Percentiles rank a stretch among this genome's conserved stretches.
phyloP scores from a whole-genome alignment of 805 yeast genomes.

The Pichia scutulata region DNA sequence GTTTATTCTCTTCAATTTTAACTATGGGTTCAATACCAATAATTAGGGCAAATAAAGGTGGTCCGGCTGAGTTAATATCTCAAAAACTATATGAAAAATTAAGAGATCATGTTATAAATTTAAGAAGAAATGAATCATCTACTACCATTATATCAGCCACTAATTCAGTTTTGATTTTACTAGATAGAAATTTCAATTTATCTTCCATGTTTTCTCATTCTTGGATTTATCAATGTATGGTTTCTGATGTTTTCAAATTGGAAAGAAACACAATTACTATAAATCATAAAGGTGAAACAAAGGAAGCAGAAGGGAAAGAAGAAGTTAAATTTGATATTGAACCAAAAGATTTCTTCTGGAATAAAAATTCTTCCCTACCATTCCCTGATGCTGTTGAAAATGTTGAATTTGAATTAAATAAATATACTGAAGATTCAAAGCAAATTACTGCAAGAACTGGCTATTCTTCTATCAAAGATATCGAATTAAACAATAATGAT shows the following conservation, averaged over 20 bases:
- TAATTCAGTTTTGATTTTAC: conserved; percentile 67
- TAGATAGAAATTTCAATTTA: conserved; percentile 86
- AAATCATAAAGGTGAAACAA: conserved; percentile 25
- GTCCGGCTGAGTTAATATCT: conserved; percentile 93
- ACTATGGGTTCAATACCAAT: conserved; percentile 80
- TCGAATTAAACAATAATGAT: conserved; percentile 42
- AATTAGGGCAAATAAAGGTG: conserved; percentile 84
- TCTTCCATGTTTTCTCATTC: conserved; percentile 94
- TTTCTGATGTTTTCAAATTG: conserved; percentile 81
- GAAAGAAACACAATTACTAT: conserved; percentile 64
- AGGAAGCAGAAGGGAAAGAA: conserved; percentile 34
- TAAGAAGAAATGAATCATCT: conserved; percentile 28
- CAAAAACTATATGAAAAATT: conserved; percentile 75
- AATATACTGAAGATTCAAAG: conserved; percentile 81
- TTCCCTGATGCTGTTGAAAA: conserved; percentile 99
- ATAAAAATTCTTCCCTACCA: conserved; percentile 72
- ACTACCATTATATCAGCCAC: conserved; percentile 26
- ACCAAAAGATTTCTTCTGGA: conserved; percentile 92
- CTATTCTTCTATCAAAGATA: conserved; percentile 65
- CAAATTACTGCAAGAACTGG: conserved; percentile 73
- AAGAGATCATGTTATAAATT: conserved; percentile 77
- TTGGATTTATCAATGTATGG: conserved; percentile 96
- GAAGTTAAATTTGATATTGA: conserved; percentile 66
- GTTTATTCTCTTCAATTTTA: conserved; percentile 70
- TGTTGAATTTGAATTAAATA: conserved; percentile 75